Conservation (phyloP, 2,329 filamentous ascomycete genomes). For the Nannizziopsis barbatae region DNA sequence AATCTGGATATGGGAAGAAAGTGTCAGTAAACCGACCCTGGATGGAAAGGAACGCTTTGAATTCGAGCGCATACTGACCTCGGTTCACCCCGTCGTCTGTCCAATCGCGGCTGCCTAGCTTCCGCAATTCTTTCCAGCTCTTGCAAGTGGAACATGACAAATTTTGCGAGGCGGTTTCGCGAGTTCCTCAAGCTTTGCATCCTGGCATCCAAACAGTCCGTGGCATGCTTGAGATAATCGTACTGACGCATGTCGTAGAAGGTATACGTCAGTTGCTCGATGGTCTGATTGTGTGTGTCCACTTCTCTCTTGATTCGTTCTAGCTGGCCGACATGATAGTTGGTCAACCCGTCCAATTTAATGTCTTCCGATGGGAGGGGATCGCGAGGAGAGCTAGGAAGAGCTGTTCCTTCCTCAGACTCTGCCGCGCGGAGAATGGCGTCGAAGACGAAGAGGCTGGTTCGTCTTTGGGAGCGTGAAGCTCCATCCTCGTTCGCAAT, state of each 20-base stretch:
- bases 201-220: slow-evolving; percentile 11
- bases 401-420: not conserved
- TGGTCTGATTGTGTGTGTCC: slow-evolving; percentile 14
- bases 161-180: slow-evolving; percentile 14
- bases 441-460: not conserved
- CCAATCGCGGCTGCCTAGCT: slow-evolving; percentile 3
- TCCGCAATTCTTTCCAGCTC: slow-evolving; percentile 20
- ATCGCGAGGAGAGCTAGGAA: slow-evolving; percentile 8
- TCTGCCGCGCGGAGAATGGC: slow-evolving; percentile 1
- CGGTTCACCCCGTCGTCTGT: not conserved
- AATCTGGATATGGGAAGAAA: not conserved
- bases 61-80: slow-evolving; percentile 8
- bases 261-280: slow-evolving; percentile 15
- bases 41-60: not conserved
- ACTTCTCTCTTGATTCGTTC: slow-evolving; percentile 21
- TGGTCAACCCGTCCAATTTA: slow-evolving; percentile 20
- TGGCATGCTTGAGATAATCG: slow-evolving; percentile 4
- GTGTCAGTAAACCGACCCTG: not conserved
- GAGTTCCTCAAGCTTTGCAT: slow-evolving; percentile 14
- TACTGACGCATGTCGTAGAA: slow-evolving; percentile 2
- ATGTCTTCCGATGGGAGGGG: slow-evolving; percentile 15
- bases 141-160: slow-evolving; percentile 19
- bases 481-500: slow-evolving; percentile 1
- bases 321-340: slow-evolving; percentile 22
- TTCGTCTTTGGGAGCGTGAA: not conserved